Evolutionary conservation across 2,329 filamentous ascomycete species (phyloP), one percentile per base, ranked within the genome.

Genomic region (Fusarium nodosum): DNA sequence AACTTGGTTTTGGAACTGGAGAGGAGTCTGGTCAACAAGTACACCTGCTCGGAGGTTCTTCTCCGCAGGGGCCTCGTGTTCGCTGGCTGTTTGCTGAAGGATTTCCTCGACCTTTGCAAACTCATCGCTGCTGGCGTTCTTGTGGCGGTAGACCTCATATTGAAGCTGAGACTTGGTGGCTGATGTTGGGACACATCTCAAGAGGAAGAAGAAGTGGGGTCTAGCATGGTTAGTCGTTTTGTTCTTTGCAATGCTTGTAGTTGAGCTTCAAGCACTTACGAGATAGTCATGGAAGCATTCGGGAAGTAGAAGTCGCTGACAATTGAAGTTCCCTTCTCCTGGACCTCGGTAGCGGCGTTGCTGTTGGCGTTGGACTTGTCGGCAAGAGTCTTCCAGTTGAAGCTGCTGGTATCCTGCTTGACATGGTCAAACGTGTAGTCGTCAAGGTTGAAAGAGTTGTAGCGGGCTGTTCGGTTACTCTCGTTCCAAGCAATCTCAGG

Each of bases 371-470:
- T 62, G 5, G 59, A 66, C 44, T 71, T 71, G 26, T 71, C 68
- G 24, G 83, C 83, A 36, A 88, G 74, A 8, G 84, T 84, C 77
- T 88, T 88, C 87, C 87, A 89, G 77, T 88, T 88, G 72, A 84
- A 86, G 30, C 82, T 80, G 1, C 83, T 84, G 9, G 84, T 79
- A 80, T 86, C 84, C 63, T 86, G 81, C 83, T 85, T 88, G 6
- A 77, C 75, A 68, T 88, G 85, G 66, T 88, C 85, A 66, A 87
- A 89, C 11, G 77, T 72, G 74, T 87, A 90, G 41, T 87, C 79
- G 1, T 82, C 79, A 56, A 84, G 83, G 69, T 85, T 78, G 74
- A 83, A 84, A 20, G 79, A 71, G 22, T 77, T 71, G 59, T 83
- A 81, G 18, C 82, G 77, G 9, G 78, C 72, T 57, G 85, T 82